Evolutionary conservation across 805 yeast species (phyloP).

Genomic region (Suhomyces faveliae): DNA sequence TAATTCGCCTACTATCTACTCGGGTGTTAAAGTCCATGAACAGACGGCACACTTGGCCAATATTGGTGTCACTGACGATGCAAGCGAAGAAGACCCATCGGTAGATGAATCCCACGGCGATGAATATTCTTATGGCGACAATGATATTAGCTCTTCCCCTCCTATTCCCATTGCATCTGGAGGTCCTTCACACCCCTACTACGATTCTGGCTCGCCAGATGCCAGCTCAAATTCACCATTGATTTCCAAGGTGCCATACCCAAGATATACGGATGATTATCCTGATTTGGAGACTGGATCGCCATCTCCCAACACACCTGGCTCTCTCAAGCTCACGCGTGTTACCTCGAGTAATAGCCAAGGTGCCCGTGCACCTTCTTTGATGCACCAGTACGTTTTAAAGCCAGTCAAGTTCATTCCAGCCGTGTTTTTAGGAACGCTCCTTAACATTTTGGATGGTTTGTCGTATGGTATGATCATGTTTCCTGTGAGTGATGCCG

Average conservation of each 20-base stretch:
- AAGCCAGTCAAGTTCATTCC: conserved; percentile 59
- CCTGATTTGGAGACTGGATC: conserved; percentile 12
- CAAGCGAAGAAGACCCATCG: conserved; percentile 2
- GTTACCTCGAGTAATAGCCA: not conserved
- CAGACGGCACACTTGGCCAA: conserved; percentile 57
- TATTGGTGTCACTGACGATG: conserved; percentile 48
- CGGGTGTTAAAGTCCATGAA: conserved; percentile 52
- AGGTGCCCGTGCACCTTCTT: not conserved
- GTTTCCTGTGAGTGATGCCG: conserved; percentile 83
- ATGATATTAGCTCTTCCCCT: conserved; percentile 6
- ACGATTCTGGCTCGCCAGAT: not conserved
- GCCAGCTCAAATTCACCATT: conserved; percentile 14
- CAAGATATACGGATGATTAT: conserved; percentile 6
- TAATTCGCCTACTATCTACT: conserved; percentile 45
- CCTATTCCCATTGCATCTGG: conserved; percentile 10
- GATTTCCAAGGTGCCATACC: conserved; percentile 9
- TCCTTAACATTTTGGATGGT: conserved; percentile 88
- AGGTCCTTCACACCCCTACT: conserved; percentile 1
- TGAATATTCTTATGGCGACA: conserved; percentile 3
- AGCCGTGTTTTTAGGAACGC: conserved; percentile 78
- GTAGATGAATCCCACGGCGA: conserved; percentile 6
- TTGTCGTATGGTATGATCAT: conserved; percentile 96
- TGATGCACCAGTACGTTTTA: conserved; percentile 8
- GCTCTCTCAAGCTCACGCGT: not conserved
- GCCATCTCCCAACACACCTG: not conserved